A percentile compares a stretch with the other conserved stretches of the same genome.
Evolutionary conservation across 345 rosid genomes (phyloP).

Genomic region (Anastatica hierochuntica): DNA sequence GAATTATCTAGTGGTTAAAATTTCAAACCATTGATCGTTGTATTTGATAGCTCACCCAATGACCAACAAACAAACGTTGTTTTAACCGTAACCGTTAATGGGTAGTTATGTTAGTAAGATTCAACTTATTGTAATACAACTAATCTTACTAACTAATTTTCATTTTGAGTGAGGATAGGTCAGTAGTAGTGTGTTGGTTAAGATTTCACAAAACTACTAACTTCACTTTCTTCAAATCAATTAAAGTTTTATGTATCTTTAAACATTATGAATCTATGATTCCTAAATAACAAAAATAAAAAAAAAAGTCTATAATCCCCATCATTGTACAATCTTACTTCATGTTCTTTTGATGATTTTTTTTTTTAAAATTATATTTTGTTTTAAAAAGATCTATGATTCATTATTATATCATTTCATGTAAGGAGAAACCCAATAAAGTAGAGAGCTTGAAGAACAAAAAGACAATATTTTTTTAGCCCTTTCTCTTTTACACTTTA

Average conservation of each 20-base stretch:
- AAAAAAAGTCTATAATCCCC: conserved; percentile 1
- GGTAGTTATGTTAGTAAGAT: no score
- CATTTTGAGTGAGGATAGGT: no score
- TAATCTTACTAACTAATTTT: no score
- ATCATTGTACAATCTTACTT: conserved; percentile 15
- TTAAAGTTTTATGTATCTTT: neutral
- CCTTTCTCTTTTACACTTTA: conserved; percentile 1
- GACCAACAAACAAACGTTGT: no score
- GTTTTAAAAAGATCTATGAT: neutral
- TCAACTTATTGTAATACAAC: no score
- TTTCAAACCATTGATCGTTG: no score
- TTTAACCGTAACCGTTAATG: no score
- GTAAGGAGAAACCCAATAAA: conserved; percentile 12
- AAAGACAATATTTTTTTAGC: conserved; percentile 14
- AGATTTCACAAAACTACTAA: no score
- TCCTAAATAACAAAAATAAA: conserved; percentile 1
- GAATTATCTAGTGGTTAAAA: no score
- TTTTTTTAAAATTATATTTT: neutral
- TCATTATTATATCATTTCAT: conserved; percentile 7
- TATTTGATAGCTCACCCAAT: no score
- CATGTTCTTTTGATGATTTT: neutral
- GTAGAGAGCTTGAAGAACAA: conserved; percentile 24
- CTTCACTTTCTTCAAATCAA: conserved; percentile 3
- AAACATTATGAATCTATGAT: conserved; percentile 13
- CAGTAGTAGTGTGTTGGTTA: no score